phyloP scores from a whole-genome alignment of 345 rosid species.

The Syzygium aromaticum region DNA sequence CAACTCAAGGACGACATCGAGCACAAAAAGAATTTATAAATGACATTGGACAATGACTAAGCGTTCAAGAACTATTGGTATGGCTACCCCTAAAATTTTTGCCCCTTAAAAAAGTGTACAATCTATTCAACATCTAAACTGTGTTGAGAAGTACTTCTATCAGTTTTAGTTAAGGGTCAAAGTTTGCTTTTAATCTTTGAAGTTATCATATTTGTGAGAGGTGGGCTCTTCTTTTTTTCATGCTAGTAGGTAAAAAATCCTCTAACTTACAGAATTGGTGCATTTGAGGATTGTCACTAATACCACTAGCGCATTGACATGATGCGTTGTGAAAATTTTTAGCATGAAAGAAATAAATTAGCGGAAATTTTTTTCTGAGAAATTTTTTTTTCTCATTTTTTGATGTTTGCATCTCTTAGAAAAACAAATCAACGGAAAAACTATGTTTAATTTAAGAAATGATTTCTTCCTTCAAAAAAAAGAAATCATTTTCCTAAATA shows the following conservation, averaged over 20 bases:
- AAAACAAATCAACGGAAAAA: background rate
- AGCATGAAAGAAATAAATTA: background rate
- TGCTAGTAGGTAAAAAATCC: background rate
- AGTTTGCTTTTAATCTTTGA: background rate
- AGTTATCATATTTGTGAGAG: background rate
- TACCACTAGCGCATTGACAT: background rate
- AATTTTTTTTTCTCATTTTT: background rate
- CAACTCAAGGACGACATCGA: background rate
- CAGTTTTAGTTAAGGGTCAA: background rate
- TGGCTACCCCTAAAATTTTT: background rate
- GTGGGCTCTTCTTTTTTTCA: background rate
- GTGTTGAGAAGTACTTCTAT: background rate
- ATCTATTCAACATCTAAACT: background rate
- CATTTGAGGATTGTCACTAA: background rate
- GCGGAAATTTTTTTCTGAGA: background rate
- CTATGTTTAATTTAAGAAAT: background rate
- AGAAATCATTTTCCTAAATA: background rate
- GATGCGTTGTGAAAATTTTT: background rate
- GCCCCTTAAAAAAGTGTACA: background rate
- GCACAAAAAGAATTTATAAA: background rate
- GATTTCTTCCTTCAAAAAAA: background rate
- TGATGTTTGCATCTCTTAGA: background rate
- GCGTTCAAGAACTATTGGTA: background rate
- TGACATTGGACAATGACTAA: background rate
- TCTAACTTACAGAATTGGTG: background rate